Conservation (phyloP, 2,329 filamentous ascomycete genomes). For the Paracamarosporium sp. region DNA sequence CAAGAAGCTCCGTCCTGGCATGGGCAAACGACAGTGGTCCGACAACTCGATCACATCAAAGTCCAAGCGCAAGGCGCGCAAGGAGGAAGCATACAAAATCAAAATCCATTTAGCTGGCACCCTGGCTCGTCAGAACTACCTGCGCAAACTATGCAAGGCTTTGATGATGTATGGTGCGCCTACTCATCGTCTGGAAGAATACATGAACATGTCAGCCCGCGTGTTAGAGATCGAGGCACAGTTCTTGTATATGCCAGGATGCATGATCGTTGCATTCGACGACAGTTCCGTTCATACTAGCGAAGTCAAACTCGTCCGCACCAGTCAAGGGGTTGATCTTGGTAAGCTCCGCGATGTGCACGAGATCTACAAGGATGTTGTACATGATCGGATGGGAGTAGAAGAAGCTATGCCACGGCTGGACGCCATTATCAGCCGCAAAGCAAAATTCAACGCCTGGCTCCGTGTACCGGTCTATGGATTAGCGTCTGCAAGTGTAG, state of each 20-base stretch:
- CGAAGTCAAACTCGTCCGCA: slow-evolving; percentile 78
- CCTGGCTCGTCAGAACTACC: slow-evolving; percentile 79
- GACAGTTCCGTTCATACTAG: slow-evolving; percentile 76
- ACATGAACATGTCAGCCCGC: slow-evolving; percentile 88
- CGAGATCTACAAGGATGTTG: slow-evolving; percentile 81
- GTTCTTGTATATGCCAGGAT: slow-evolving; percentile 88
- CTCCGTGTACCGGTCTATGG: slow-evolving; percentile 72
- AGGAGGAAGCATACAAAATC: slow-evolving; percentile 63
- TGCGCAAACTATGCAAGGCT: slow-evolving; percentile 82
- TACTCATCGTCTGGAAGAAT: slow-evolving; percentile 89
- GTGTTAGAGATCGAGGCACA: slow-evolving; percentile 88
- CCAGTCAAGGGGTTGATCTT: slow-evolving; percentile 73
- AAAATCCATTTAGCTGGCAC: slow-evolving; percentile 71
- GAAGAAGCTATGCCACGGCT: slow-evolving; percentile 72
- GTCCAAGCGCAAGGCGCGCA: slow-evolving; percentile 39
- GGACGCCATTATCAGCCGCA: slow-evolving; percentile 66
- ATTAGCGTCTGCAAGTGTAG: slow-evolving; percentile 76
- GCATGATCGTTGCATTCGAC: slow-evolving; percentile 93
- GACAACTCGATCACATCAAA: slow-evolving; percentile 43
- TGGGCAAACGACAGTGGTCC: slow-evolving; percentile 46
- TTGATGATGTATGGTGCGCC: slow-evolving; percentile 91
- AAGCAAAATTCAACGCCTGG: slow-evolving; percentile 59
- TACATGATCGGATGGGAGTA: slow-evolving; percentile 76
- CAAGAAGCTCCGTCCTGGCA: slow-evolving; percentile 45
- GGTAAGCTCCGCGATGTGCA: slow-evolving; percentile 77